phyloP scores from a whole-genome alignment of 1,284 basidiomycete genomes.

The Ceratobasidium sp. region DNA sequence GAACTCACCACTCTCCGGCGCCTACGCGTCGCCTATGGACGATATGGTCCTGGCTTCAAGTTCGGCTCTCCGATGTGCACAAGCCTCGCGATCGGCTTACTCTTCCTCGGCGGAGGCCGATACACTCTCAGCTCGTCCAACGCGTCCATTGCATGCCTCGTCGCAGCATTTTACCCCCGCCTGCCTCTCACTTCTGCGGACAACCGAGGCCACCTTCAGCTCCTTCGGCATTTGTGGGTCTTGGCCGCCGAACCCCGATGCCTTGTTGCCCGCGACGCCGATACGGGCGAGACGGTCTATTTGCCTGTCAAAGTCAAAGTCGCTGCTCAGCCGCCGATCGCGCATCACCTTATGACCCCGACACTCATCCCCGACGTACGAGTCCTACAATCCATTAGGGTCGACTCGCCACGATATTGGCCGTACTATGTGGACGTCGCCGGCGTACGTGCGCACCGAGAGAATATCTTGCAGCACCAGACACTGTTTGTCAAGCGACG shows the following conservation, averaged over 20 bases:
- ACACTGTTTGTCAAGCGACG: slow-evolving; percentile 93
- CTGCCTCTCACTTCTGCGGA: slow-evolving; percentile 85
- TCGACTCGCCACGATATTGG: slow-evolving; percentile 96
- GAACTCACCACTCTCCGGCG: slow-evolving; percentile 91
- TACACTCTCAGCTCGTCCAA: slow-evolving; percentile 94
- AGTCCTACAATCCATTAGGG: slow-evolving; percentile 80
- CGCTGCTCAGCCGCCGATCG: slow-evolving; percentile 68
- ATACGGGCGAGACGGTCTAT: slow-evolving; percentile 89
- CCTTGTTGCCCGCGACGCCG: slow-evolving; percentile 90
- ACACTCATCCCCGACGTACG: slow-evolving; percentile 92
- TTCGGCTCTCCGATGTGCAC: slow-evolving; percentile 94
- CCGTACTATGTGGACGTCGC: slow-evolving; percentile 86
- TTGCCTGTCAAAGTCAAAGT: slow-evolving; percentile 89
- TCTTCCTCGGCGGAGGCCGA: slow-evolving; percentile 95
- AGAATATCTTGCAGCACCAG: slow-evolving; percentile 77
- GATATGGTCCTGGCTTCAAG: slow-evolving; percentile 80
- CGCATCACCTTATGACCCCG: slow-evolving; percentile 86
- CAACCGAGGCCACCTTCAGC: slow-evolving; percentile 93
- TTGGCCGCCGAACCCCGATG: slow-evolving; percentile 95
- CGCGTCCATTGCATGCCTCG: slow-evolving; percentile 89
- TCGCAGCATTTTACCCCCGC: slow-evolving; percentile 92
- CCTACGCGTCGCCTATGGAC: slow-evolving; percentile 92
- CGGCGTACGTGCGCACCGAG: slow-evolving; percentile 74
- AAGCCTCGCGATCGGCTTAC: slow-evolving; percentile 90
- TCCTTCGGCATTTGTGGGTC: slow-evolving; percentile 95